Base-by-base conservation (phyloP, 1,139 yeast genomes). In the Scheffersomyces segobiensis region DNA sequence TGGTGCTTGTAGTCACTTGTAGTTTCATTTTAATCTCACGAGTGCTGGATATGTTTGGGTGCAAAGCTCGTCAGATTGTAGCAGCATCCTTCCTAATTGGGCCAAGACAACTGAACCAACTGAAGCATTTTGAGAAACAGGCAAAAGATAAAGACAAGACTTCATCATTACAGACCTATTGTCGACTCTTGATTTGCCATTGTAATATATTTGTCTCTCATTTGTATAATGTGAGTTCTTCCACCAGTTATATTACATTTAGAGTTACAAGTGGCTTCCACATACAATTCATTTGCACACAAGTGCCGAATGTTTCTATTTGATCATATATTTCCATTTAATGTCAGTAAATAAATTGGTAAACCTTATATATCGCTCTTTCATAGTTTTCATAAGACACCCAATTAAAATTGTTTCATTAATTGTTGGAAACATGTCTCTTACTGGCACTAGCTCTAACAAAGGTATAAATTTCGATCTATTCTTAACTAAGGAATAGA, bases 11-110 rank as follows among this genome's bases (percentile, higher is more conserved):
- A 32, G 12, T 10, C 8, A 10, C 12, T 32, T 32, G 17, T 32
- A 10, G 42, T 14, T 32, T 32, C 17, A 1, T 4, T 24, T 17
- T 32, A 14, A 32, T 2, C 42, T 12, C 8, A 32, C 12, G 17
- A 32, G 42, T 32, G 8, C 42, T 2, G 42, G 12, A 10, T 32
- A 12, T 32, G 42, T 32, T 12, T 32, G 42, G 42, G 42, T 32
- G 42, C 42, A 32, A 32, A 32, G 8, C 2, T 10, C 17, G 42
- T 32, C 42, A 32, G 42, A 32, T 32, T 32, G 42, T 58, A 49
- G 57, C 55, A 10, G 56, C 20, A 46, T 60, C 53, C 46, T 54
- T 50, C 53, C 48, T 20, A 19, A 17, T 54, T 54, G 24, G 52
- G 50, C 39, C 42, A 20, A 22, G 48, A 50, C 57, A 53, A 53